A percentile compares a stretch with the other conserved stretches of the same genome.
Conservation (phyloP, 169 alveolate genomes). For the Pseudocohnilembus persalinus region DNA sequence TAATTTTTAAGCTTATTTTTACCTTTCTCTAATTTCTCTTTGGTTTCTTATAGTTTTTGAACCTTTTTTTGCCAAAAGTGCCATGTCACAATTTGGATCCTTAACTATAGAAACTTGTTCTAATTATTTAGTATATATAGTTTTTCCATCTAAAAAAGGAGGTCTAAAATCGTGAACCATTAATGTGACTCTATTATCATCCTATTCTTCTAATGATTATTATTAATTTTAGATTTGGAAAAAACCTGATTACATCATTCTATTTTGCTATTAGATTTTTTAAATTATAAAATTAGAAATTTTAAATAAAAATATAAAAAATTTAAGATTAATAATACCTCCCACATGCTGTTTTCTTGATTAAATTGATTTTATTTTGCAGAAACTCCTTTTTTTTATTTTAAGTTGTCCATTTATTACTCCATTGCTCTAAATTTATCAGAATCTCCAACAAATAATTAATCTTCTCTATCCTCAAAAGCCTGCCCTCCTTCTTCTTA, state of each 20-base stretch:
- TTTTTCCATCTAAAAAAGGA: conserved; percentile 91
- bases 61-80: conserved; percentile 96
- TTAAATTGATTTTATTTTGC: conserved; percentile 84
- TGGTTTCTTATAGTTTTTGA: conserved; percentile 87
- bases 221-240: conserved; percentile 77
- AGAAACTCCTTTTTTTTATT: conserved; percentile 50
- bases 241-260: conserved; percentile 94
- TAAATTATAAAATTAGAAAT: too few species aligned
- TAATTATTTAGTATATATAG: conserved; percentile 79
- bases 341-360: conserved; percentile 97
- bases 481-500: conserved; percentile 77
- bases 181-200: conserved; percentile 89
- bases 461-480: conserved; percentile 57
- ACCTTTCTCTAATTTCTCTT: conserved; percentile 90
- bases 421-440: conserved; percentile 59
- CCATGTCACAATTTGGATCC: conserved; percentile 98
- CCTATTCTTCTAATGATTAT: conserved; percentile 87
- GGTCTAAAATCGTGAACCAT: conserved; percentile 95
- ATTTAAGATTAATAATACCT: too few species aligned
- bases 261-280: too few species aligned
- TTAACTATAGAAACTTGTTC: conserved; percentile 91
- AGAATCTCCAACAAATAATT: conserved; percentile 59
- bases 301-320: too few species aligned
- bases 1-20: conserved; percentile 92
- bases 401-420: conserved; percentile 58